phyloP scores from a whole-genome alignment of 257 asterid genomes.

The Solanum clarkiae region DNA sequence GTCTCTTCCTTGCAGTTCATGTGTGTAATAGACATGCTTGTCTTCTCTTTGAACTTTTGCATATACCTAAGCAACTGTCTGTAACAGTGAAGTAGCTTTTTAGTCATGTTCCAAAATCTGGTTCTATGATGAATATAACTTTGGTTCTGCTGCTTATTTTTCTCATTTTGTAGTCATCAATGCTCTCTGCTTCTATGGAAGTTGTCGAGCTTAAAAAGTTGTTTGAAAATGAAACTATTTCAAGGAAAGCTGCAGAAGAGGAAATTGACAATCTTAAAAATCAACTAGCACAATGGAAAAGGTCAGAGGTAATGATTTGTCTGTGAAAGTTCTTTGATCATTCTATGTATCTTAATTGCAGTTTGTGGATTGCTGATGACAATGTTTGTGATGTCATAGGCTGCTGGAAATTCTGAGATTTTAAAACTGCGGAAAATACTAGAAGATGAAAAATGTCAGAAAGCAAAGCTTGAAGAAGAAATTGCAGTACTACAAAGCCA shows the following conservation, averaged over 20 bases:
- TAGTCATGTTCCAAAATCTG: not conserved
- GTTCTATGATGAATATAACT: not conserved
- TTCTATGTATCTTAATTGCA: not conserved
- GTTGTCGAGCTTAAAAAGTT: conserved; percentile 39
- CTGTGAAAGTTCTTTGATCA: not conserved
- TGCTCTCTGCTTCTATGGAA: conserved; percentile 32
- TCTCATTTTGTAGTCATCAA: conserved; percentile 24
- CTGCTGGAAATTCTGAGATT: conserved; percentile 49
- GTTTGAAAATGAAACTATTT: conserved; percentile 49
- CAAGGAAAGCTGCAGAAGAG: conserved; percentile 59
- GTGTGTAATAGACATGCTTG: not conserved
- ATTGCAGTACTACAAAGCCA: conserved; percentile 46
- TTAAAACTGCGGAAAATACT: conserved; percentile 50
- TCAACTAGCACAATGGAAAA: conserved; percentile 47
- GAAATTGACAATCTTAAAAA: conserved; percentile 39
- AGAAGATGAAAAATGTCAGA: conserved; percentile 51
- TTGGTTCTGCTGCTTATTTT: not conserved
- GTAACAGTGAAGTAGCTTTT: not conserved
- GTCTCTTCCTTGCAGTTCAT: not conserved
- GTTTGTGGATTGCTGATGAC: conserved; percentile 6
- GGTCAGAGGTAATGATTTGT: conserved; percentile 43
- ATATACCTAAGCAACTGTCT: not conserved
- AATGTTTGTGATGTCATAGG: conserved; percentile 22
- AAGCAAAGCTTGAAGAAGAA: conserved; percentile 59
- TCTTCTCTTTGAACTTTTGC: not conserved